A percentile compares a stretch with the other conserved stretches of the same genome.
Conservation (phyloP, 495 filamentous ascomycete species). For the Aspergillus carlsbadensis region DNA sequence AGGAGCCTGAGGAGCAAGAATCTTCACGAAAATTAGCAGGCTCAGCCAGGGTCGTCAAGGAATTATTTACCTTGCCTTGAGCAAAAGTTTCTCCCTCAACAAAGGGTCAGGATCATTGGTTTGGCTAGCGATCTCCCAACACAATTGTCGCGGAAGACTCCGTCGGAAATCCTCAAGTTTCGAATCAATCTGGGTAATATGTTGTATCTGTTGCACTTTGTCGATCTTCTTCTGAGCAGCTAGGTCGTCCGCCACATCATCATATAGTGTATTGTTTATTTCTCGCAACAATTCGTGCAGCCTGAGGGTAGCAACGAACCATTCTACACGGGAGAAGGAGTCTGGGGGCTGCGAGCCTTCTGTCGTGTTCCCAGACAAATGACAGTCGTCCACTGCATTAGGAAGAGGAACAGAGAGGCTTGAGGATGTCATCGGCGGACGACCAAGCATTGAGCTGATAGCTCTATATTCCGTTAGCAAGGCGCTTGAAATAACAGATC, state of each 20-base stretch:
- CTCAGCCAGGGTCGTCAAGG: background rate
- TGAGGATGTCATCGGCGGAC: slow-evolving; percentile 27
- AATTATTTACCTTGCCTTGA: slow-evolving; percentile 14
- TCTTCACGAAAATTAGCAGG: background rate
- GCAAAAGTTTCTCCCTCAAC: slow-evolving; percentile 11
- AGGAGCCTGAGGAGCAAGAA: slow-evolving; percentile 14
- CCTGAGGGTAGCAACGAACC: slow-evolving; percentile 26
- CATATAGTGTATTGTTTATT: slow-evolving; percentile 16
- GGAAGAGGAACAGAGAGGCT: background rate
- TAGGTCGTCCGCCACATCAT: background rate
- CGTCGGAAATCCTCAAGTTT: slow-evolving; percentile 4
- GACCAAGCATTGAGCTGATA: slow-evolving; percentile 34
- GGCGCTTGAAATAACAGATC: background rate
- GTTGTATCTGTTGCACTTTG: background rate
- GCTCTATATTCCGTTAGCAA: slow-evolving; percentile 17
- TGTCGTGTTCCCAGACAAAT: background rate
- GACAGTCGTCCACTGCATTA: slow-evolving; percentile 7
- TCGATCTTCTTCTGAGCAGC: background rate
- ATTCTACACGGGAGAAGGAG: slow-evolving; percentile 14
- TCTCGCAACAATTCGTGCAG: slow-evolving; percentile 23
- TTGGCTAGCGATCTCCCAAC: background rate
- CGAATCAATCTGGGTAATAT: slow-evolving; percentile 8
- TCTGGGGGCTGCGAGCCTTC: background rate
- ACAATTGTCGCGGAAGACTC: slow-evolving; percentile 2
- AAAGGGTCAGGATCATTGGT: background rate